phyloP scores from a whole-genome alignment of 345 rosid genomes.

The Adansonia digitata region DNA sequence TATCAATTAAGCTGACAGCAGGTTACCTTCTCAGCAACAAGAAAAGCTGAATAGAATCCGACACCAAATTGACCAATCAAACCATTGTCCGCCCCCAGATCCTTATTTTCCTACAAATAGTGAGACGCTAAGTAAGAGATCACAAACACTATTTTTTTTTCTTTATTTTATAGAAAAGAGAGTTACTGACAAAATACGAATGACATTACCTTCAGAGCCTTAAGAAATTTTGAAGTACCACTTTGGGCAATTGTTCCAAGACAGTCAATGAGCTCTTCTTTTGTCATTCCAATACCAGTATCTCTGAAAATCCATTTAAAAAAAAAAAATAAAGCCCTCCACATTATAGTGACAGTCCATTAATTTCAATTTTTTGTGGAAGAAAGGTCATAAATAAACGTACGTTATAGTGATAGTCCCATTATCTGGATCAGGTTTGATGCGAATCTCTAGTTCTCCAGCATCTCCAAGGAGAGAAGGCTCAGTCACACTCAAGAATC shows the following conservation, averaged over 20 bases:
- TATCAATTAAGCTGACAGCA: slow-evolving; percentile 5
- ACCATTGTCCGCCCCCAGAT: slow-evolving; percentile 77
- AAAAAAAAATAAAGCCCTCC: background rate
- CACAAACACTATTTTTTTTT: background rate
- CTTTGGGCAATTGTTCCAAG: slow-evolving; percentile 99
- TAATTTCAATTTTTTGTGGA: background rate
- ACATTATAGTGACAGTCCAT: too few species aligned
- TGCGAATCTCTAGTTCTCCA: slow-evolving; percentile 83
- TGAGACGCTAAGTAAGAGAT: slow-evolving; percentile 1
- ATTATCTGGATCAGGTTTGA: slow-evolving; percentile 83
- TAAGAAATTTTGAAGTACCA: slow-evolving; percentile 91
- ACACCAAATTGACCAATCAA: slow-evolving; percentile 99
- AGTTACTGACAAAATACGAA: background rate
- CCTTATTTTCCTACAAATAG: slow-evolving; percentile 70
- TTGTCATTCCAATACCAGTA: slow-evolving; percentile 97
- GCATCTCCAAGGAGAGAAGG: slow-evolving; percentile 86
- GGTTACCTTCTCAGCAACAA: slow-evolving; percentile 87
- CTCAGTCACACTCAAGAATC: slow-evolving; percentile 94
- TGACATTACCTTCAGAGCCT: slow-evolving; percentile 73
- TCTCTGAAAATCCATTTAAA: slow-evolving; percentile 50
- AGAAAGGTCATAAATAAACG: background rate
- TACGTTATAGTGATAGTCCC: slow-evolving; percentile 88
- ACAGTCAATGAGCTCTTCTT: slow-evolving; percentile 89
- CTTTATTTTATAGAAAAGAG: background rate
- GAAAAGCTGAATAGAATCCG: slow-evolving; percentile 97